Base-by-base conservation (phyloP, 306 rosid species). In the Citrullus colocynthis region DNA sequence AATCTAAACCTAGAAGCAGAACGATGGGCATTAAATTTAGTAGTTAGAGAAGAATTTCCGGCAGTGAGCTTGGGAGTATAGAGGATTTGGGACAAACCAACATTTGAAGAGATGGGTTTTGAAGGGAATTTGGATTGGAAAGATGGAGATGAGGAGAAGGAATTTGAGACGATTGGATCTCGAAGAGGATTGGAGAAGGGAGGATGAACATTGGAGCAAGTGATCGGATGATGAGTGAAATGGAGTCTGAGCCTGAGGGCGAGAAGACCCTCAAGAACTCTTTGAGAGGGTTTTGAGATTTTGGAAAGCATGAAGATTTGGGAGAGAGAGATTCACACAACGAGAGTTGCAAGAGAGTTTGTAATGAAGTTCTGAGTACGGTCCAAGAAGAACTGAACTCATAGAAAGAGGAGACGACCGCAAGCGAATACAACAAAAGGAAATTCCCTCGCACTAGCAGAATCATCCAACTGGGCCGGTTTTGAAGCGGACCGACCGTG, bases 251-350 rank as follows among this genome's bases (percentile, higher is more conserved):
- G 83, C 58, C 45, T 52, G 49, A 72, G 60, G 61, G 41, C 24
- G 24, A 32, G 59, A 37, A 88, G 85, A 77, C 85, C 86, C 54
- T 79, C 93, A 77, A 86, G 45, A 80, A 86, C 63, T 73, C 89
- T 83, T 76, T 87, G 83, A 74, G 85, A 74, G 80, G 87, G 81
- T 78, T 80, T 83, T 73, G 86, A 82, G 84, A 80, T 74, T 78
- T 64, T 55, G 30, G 75, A 51, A 54, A 74, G 48, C 62, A 74
- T 74, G 61, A 18, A 74, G 63, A 74, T 18, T 52, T 2, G 0
- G 63, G 15, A 28, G 30, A 28, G 37, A 32, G 37, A 32, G 42
- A 74, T 17, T 51, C 28, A 49, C 41, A 28, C 58, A 45, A 51
- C 6, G 20, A 12, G 9, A 30, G 1, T 65, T 37, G 72, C 24